These are phyloP conservation scores for Canavalia ensiformis DNA, from an alignment of 306 rosid genomes.

Conservation along the genomic window DNA sequence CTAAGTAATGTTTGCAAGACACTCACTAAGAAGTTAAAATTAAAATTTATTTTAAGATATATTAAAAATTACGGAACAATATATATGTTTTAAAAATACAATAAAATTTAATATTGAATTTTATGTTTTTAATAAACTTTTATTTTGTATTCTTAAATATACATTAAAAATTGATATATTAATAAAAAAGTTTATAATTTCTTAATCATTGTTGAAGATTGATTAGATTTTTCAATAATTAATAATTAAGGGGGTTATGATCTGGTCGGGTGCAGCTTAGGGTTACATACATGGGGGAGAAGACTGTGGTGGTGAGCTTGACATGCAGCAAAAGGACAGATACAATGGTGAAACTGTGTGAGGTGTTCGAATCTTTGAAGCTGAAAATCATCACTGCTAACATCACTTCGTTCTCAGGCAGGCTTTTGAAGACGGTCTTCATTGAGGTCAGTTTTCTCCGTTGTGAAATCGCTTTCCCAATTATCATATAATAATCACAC, in stretches of 20 bases:
- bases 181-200: no score
- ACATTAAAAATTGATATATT: no score
- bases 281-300: slow-evolving; percentile 82
- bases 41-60: no score
- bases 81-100: no score
- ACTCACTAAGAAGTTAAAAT: no score
- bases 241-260: neutral
- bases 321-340: slow-evolving; percentile 83
- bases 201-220: no score
- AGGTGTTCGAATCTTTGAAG: slow-evolving; percentile 91
- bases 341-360: slow-evolving; percentile 91
- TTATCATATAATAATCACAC: neutral
- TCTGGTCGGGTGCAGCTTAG: slow-evolving; percentile 62
- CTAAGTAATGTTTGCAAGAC: no score
- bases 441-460: slow-evolving; percentile 67
- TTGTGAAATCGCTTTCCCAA: neutral
- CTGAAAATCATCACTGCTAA: slow-evolving; percentile 83
- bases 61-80: no score
- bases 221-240: no score
- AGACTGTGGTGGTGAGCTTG: slow-evolving; percentile 78
- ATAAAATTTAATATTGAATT: no score
- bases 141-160: no score
- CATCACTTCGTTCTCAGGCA: slow-evolving; percentile 75
- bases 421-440: slow-evolving; percentile 86
- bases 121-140: no score